Conservation (phyloP, 2,329 filamentous ascomycete species). For the Paraconiothyrium brasiliense region DNA sequence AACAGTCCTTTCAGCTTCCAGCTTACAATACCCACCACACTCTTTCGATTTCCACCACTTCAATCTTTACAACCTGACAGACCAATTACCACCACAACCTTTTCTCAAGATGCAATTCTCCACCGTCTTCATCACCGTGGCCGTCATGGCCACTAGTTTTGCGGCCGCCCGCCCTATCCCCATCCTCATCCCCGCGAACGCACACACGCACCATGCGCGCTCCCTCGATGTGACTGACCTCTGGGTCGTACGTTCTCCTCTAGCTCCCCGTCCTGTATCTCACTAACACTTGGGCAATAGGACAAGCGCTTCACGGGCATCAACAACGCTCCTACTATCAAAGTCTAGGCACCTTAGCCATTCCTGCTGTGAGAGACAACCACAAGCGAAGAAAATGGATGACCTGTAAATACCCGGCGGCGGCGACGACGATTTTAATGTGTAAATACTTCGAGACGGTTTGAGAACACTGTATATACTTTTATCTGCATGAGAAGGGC, state of each 20-base stretch:
- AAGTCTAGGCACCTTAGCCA: background rate
- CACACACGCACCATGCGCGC: slow-evolving; percentile 11
- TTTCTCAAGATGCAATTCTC: slow-evolving; percentile 18
- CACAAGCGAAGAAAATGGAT: background rate
- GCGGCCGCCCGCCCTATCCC: slow-evolving; percentile 12
- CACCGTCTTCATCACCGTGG: slow-evolving; percentile 13
- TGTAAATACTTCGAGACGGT: slow-evolving; percentile 6
- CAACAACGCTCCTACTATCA: slow-evolving; percentile 7
- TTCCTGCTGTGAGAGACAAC: background rate
- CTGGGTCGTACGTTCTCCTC: slow-evolving; percentile 13
- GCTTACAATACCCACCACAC: slow-evolving; percentile 8
- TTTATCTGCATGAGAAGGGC: slow-evolving; percentile 9
- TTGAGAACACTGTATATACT: slow-evolving; percentile 5
- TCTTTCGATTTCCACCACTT: background rate
- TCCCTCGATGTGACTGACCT: slow-evolving; percentile 12
- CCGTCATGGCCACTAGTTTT: background rate
- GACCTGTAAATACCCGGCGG: slow-evolving; percentile 10
- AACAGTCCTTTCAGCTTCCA: slow-evolving; percentile 12
- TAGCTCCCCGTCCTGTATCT: background rate
- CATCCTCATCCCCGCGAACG: slow-evolving; percentile 13
- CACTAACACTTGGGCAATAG: background rate
- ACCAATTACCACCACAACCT: background rate
- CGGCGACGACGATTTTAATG: slow-evolving; percentile 3
- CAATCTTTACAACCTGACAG: background rate
- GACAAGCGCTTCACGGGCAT: slow-evolving; percentile 16